Evolutionary conservation across 169 alveolate species (phyloP).

Genomic region (Plasmodium reichenowi): DNA sequence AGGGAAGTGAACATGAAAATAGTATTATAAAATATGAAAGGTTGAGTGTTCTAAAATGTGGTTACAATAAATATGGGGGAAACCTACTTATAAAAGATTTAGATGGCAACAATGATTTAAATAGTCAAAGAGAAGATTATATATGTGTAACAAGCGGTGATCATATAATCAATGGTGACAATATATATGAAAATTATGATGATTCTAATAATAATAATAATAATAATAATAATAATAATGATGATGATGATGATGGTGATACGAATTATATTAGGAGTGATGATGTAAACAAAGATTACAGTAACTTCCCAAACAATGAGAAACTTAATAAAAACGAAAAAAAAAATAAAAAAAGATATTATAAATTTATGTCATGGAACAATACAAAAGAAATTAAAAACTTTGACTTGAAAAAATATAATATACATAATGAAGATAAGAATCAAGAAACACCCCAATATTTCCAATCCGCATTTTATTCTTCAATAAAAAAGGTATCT

Average conservation of each 20-base stretch:
- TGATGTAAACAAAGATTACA: neutral
- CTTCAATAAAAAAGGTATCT: neutral
- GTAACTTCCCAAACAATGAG: neutral
- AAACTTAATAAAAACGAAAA: neutral
- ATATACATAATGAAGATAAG: constrained; percentile 23
- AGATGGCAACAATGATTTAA: too few species aligned
- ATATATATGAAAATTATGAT: too few species aligned
- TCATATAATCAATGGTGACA: too few species aligned
- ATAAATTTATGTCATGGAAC: constrained; percentile 66
- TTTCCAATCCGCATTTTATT: constrained; percentile 37
- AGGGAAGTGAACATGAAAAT: neutral
- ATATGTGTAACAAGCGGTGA: too few species aligned
- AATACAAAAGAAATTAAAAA: constrained; percentile 61
- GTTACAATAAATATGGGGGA: too few species aligned
- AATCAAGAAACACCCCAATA: constrained; percentile 1
- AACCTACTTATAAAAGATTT: too few species aligned
- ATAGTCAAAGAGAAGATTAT: too few species aligned
- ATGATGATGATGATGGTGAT: neutral
- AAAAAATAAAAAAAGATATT: constrained; percentile 13
- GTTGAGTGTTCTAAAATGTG: too few species aligned
- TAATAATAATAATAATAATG: too few species aligned
- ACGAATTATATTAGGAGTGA: neutral
- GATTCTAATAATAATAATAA: too few species aligned
- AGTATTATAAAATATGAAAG: too few species aligned
- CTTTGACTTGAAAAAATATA: constrained; percentile 44